Conservation (phyloP, 768 basidiomycete genomes). For the Suillus cothurnatus region DNA sequence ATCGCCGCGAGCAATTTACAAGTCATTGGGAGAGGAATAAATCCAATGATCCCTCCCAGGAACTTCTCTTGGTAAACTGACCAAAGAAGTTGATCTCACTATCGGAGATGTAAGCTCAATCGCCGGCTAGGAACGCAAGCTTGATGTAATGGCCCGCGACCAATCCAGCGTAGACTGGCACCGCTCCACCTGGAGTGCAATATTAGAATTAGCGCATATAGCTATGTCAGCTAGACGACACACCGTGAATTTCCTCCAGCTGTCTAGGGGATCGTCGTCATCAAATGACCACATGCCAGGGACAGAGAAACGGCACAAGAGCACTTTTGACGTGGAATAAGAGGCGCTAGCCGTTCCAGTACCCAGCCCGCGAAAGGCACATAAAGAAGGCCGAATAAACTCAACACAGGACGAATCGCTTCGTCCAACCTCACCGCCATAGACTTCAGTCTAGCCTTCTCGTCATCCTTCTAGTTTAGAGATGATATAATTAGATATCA, state of each 20-base stretch:
- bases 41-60: no score
- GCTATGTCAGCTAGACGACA: background rate
- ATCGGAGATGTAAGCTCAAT: no score
- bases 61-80: no score
- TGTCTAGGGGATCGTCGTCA: background rate
- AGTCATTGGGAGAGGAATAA: background rate
- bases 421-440: background rate
- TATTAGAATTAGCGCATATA: background rate
- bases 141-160: background rate
- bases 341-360: background rate
- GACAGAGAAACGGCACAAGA: background rate
- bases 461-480: background rate
- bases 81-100: no score
- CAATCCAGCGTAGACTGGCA: background rate
- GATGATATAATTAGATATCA: background rate
- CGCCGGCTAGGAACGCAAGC: no score
- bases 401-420: background rate
- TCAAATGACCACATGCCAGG: background rate
- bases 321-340: background rate
- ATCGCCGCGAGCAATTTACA: no score
- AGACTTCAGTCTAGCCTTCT: background rate
- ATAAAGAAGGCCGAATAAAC: background rate
- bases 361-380: background rate
- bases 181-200: background rate
- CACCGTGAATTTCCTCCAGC: background rate